These are phyloP conservation scores for Hippophae rhamnoides DNA, from an alignment of 306 rosid genomes.

Conservation along the genomic window DNA sequence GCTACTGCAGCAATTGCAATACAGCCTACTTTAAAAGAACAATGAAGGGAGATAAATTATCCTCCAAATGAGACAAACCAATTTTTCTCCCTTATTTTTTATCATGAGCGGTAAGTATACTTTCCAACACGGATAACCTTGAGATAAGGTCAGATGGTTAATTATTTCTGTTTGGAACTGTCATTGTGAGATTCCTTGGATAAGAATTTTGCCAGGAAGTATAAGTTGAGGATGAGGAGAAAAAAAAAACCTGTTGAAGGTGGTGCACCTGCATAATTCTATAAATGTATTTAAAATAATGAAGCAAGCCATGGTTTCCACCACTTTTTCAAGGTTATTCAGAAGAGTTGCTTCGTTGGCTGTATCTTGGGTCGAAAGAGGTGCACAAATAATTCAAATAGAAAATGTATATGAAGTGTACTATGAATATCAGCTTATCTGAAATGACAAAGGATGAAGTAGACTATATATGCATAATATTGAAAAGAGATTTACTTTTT, in stretches of 20 bases:
- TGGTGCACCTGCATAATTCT: conserved; percentile 3
- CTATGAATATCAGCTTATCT: no score
- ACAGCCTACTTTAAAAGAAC: conserved; percentile 7
- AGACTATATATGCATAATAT: no score
- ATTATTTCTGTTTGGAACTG: conserved; percentile 4
- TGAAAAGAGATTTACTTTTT: no score
- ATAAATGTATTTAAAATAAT: background rate
- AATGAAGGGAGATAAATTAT: background rate
- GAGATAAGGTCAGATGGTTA: conserved; percentile 3
- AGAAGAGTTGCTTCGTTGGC: background rate
- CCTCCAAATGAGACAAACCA: conserved; percentile 1
- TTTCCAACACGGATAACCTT: conserved; percentile 7
- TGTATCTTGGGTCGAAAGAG: background rate
- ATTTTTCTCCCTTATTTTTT: background rate
- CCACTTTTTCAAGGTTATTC: background rate
- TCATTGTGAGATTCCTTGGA: conserved; percentile 12
- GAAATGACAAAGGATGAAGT: no score
- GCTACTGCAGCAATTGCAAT: conserved; percentile 21
- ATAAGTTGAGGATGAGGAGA: conserved; percentile 9
- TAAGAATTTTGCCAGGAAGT: conserved; percentile 1
- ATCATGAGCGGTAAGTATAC: background rate
- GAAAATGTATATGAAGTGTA: no score
- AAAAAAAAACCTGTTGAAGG: conserved; percentile 8
- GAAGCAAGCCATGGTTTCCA: conserved; percentile 5
- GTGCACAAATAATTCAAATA: no score